Evolutionary conservation across 495 filamentous ascomycete species (phyloP).

Genomic region (Tuber borchii): DNA sequence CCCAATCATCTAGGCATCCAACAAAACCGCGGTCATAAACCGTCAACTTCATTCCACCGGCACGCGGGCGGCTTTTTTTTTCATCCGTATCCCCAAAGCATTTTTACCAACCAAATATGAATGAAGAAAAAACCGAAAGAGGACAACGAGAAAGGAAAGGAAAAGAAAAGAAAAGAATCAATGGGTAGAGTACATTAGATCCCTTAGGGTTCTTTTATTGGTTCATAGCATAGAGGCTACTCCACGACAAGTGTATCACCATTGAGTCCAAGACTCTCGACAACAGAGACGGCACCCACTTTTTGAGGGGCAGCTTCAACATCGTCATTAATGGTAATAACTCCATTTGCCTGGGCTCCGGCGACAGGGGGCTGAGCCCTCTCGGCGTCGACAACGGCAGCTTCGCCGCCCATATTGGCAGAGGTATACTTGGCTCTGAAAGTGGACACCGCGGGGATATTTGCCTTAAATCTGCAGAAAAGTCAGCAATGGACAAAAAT

Average conservation of each 20-base stretch:
- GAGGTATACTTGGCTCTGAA: constrained; percentile 87
- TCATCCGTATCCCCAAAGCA: not conserved
- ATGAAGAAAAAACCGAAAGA: not conserved
- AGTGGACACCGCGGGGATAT: constrained; percentile 90
- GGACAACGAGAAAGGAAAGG: not conserved
- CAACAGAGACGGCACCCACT: not conserved
- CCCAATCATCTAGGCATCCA: constrained; percentile 1
- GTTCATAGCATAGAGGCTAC: constrained; percentile 2
- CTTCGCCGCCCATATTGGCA: constrained; percentile 54
- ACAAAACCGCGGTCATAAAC: not conserved
- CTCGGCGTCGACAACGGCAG: constrained; percentile 19
- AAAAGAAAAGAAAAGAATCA: constrained; percentile 9
- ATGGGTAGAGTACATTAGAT: constrained; percentile 35
- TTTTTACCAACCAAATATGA: constrained; percentile 3
- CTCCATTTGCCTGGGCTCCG: constrained; percentile 22
- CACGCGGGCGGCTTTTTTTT: not conserved
- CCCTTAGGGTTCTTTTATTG: not conserved
- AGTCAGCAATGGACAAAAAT: constrained; percentile 16
- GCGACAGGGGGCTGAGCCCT: constrained; percentile 6
- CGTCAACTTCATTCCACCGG: not conserved
- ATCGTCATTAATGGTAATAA: constrained; percentile 21
- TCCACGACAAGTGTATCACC: constrained; percentile 8
- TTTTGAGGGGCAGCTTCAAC: constrained; percentile 15
- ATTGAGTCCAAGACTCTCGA: constrained; percentile 1
- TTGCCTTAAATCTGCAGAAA: constrained; percentile 57